Evolutionary conservation across 306 rosid genomes (phyloP).

Genomic region (Casuarina equisetifolia): DNA sequence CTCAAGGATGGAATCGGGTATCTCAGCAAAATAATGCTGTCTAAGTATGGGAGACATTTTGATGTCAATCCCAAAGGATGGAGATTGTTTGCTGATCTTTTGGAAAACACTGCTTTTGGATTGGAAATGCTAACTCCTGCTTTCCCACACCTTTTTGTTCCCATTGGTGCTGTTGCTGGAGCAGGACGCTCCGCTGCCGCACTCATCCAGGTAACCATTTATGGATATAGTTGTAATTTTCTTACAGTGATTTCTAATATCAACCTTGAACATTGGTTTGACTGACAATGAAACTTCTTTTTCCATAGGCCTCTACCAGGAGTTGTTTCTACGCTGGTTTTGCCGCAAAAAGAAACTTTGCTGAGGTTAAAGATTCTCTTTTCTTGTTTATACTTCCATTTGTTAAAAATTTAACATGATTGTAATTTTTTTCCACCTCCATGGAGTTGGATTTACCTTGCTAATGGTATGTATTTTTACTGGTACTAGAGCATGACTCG

Average conservation of each 20-base stretch:
- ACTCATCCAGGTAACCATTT: conserved; percentile 42
- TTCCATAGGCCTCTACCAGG: conserved; percentile 87
- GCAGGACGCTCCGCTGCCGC: conserved; percentile 85
- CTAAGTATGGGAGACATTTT: conserved; percentile 89
- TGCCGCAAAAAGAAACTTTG: conserved; percentile 97
- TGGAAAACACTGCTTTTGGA: conserved; percentile 91
- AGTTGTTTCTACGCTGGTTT: conserved; percentile 98
- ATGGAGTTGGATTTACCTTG: background rate
- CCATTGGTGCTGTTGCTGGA: conserved; percentile 85
- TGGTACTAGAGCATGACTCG: background rate
- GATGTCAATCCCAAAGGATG: conserved; percentile 94
- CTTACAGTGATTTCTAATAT: background rate
- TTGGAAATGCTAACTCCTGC: conserved; percentile 89
- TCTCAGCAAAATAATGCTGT: conserved; percentile 80
- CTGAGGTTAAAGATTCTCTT: conserved; percentile 65
- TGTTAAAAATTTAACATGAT: background rate
- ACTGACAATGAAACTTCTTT: conserved; percentile 29
- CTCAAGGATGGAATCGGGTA: conserved; percentile 95
- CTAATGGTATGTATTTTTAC: background rate
- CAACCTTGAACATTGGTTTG: background rate
- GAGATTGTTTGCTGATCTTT: conserved; percentile 91
- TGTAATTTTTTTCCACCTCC: conserved; percentile 15
- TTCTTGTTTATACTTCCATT: background rate
- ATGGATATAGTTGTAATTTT: background rate
- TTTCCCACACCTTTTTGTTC: conserved; percentile 68